phyloP scores from a whole-genome alignment of 2,329 filamentous ascomycete genomes.

The Ceratocystis cacaofunesta region DNA sequence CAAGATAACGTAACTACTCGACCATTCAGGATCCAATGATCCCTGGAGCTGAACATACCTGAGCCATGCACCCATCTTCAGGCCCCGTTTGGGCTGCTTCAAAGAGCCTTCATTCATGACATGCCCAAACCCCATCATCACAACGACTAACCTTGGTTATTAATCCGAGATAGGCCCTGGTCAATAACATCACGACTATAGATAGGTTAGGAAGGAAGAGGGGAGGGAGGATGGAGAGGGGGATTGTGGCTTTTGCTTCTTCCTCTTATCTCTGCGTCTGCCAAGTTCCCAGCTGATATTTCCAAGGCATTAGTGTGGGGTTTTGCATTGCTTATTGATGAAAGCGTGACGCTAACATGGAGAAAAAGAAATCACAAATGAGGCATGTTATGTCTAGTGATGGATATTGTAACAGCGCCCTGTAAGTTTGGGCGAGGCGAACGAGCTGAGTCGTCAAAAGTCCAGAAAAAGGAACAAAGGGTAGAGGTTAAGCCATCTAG shows the following conservation, averaged over 20 bases:
- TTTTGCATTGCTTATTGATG: background rate
- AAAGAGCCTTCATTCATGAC: background rate
- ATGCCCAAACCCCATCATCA: background rate
- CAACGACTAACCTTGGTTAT: background rate
- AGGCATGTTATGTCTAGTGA: background rate
- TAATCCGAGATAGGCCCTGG: background rate
- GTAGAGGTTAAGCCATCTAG: background rate
- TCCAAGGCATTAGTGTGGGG: background rate
- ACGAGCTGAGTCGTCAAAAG: background rate
- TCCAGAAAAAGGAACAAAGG: background rate
- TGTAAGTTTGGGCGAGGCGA: background rate
- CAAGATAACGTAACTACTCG: background rate
- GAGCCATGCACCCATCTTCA: background rate
- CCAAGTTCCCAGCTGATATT: background rate
- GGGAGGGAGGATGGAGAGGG: background rate
- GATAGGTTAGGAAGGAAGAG: background rate
- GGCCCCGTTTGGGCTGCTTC: background rate
- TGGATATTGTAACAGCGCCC: background rate
- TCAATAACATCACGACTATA: background rate
- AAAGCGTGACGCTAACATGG: background rate
- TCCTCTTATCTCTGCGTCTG: background rate
- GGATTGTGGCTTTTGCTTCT: background rate
- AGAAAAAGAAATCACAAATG: conserved; percentile 3
- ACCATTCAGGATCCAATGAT: background rate
- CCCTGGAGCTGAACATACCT: conserved; percentile 1